Base-by-base conservation (phyloP, 495 filamentous ascomycete genomes). In the Penicillium psychrofluorescens region DNA sequence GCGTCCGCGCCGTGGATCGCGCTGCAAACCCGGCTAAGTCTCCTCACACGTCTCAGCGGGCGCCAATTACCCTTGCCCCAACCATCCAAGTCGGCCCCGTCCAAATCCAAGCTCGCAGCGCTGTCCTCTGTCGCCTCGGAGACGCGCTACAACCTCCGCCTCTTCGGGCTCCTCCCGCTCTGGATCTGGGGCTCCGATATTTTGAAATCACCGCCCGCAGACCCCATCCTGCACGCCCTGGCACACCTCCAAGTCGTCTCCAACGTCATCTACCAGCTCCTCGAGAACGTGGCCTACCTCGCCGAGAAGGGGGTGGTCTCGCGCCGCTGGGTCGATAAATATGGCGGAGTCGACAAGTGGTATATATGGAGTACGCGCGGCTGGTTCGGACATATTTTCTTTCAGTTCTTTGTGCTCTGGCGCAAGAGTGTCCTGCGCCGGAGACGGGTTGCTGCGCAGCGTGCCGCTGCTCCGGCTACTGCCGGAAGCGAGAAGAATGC, bases 211-310 rank as follows among this genome's bases (percentile, higher is more conserved):
- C 77, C 78, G 1, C 77, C 76, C 7, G 34, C 59, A 0, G 67
- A 79, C 51, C 56, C 44, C 36, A 38, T 75, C 35, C 48, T 78
- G 43, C 54, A 66, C 54, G 47, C 54, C 12, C 58, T 95, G 13
- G 78, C 78, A 10, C 77, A 76, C 53, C 61, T 77, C n/a, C 87
- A 95, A 55, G 74, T 95, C 8, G 38, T 70, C 8, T 73, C 74
- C 12, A 85, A 83, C 59, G 59, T 83, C 11, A 50, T 73, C 5
- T 90, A 84, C 68, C 91, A 96, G 63, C 58, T 72, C 8, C 74
- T 95, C 29, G 91, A 97, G 71, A 95, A 95, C 62, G 79, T 73
- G 6, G 85, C 83, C 8, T 95, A 85, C 66, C 74, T 97, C 8
- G 76, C 83, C 6, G 59, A 66, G 14, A 86, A 88, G 52, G 78